Base-by-base conservation (phyloP, 2,329 filamentous ascomycete genomes). In the Pseudogymnoascus sp. region DNA sequence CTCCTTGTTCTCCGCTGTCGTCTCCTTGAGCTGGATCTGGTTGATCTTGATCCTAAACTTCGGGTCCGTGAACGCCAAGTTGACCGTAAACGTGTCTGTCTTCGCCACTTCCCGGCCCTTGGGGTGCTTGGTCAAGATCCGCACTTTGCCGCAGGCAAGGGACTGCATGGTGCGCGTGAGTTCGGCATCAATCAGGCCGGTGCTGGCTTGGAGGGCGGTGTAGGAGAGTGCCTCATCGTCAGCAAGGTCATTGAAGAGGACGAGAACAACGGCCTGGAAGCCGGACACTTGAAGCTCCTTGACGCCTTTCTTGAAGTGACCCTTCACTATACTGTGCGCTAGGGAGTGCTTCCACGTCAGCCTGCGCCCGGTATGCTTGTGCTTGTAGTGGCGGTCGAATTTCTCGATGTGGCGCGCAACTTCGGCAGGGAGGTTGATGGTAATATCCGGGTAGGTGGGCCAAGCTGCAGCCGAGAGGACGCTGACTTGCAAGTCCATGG, bases 1-100 rank as follows among this genome's bases (percentile, higher is more conserved):
- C 70, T 89, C 91, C 76, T 92, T 90, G 77, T 97, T 97, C 77
- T 99, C 95, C 72, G 93, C 89, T 71, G 89, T 90, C 0, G 95
- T 97, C 78, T 99, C 95, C 77, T 95, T 96, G 61, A 97, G 83
- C 77, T 99, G 95, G 69, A 99, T 95, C 77, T 97, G 93, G 78
- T 97, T 99, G 80, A 99, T 97, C 80, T 99, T 99, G 78, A 99
- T 87, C 64, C 92, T 87, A 76, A 90, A 89, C 76, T 95, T 96
- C 19, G 87, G 83, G 72, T 97, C 89, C 2, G 79, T 79, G 76
- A 99, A 99, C 15, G 74, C 74, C 50, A 82, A 76, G 77, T 97
- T 97, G 71, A 96, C 87, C 0, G 85, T 85, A 71, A 99, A 99
- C 0, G 87, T 90, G 76, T 99, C 96, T 0, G 84, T 90, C 0